A percentile compares a stretch with the other conserved stretches of the same genome.
phyloP scores from a whole-genome alignment of 2,329 filamentous ascomycete species.

The Tolypocladium nubicola region DNA sequence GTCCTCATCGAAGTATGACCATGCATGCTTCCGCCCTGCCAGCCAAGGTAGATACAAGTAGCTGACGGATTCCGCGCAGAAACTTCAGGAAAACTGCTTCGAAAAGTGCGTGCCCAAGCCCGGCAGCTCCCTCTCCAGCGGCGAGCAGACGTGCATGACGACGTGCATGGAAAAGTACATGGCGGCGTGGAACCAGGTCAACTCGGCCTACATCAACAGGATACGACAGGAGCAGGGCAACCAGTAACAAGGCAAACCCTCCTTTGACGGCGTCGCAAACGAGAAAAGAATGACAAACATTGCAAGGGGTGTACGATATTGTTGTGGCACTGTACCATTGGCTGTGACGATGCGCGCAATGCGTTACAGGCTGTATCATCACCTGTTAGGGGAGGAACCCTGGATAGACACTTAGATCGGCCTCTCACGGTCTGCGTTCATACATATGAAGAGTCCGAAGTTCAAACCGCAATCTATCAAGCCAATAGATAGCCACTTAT shows the following conservation, averaged over 20 bases:
- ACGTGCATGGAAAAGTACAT: constrained; percentile 83
- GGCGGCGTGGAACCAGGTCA: constrained; percentile 66
- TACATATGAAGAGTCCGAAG: not conserved
- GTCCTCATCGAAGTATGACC: constrained; percentile 53
- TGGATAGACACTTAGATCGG: not conserved
- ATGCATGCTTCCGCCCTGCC: not conserved
- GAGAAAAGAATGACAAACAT: not conserved
- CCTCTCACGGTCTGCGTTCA: not conserved
- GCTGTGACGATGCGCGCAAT: not conserved
- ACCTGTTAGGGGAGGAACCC: not conserved
- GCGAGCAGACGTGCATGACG: constrained; percentile 61
- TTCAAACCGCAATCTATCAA: not conserved
- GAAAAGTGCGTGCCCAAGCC: constrained; percentile 65
- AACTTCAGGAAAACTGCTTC: constrained; percentile 75
- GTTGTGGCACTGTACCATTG: not conserved
- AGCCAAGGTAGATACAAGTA: not conserved
- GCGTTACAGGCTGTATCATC: not conserved
- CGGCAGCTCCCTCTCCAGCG: constrained; percentile 52
- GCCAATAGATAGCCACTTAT: not conserved
- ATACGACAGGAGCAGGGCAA: constrained; percentile 46
- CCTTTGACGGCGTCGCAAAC: not conserved
- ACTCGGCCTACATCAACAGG: constrained; percentile 53
- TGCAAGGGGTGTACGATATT: not conserved
- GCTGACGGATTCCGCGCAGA: constrained; percentile 32
- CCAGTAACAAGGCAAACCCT: not conserved